These are phyloP conservation scores for Amanita exitialis DNA, from an alignment of 768 basidiomycete genomes.

Conservation along the genomic window DNA sequence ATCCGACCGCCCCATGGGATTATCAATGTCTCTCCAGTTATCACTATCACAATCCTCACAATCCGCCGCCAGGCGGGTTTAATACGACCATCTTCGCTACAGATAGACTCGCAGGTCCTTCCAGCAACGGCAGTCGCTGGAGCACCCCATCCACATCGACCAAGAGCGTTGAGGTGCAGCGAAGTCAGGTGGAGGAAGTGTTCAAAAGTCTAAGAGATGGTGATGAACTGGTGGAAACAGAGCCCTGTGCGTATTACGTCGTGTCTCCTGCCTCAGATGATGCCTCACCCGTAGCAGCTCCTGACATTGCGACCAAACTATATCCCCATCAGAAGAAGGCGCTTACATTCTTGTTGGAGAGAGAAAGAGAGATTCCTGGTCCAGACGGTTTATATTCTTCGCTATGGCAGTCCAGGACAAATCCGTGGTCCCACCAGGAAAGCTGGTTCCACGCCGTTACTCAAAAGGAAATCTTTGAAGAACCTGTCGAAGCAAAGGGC, in stretches of 20 bases:
- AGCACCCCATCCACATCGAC: constrained; percentile 42
- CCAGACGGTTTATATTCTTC: constrained; percentile 56
- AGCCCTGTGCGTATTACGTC: constrained; percentile 52
- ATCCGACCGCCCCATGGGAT: constrained; percentile 67
- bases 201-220: constrained; percentile 85
- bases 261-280: constrained; percentile 8
- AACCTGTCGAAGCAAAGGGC: constrained; percentile 71
- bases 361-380: constrained; percentile 58
- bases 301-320: constrained; percentile 72
- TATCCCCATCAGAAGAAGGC: constrained; percentile 99
- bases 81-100: constrained; percentile 28
- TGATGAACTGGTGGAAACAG: constrained; percentile 78
- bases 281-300: constrained; percentile 24
- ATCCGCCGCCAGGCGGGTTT: constrained; percentile 64
- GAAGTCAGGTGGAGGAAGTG: constrained; percentile 88
- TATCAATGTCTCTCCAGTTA: constrained; percentile 45
- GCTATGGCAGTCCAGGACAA: constrained; percentile 54
- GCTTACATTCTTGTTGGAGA: constrained; percentile 86
- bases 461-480: constrained; percentile 56
- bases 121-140: constrained; percentile 40
- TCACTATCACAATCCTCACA: constrained; percentile 86
- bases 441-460: constrained; percentile 83
- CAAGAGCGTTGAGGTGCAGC: constrained; percentile 85
- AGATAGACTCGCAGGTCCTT: constrained; percentile 28
- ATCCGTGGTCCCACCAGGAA: constrained; percentile 32